Base-by-base conservation (phyloP, 352 stramenopile genomes). In the Globisporangium sylvaticum region DNA sequence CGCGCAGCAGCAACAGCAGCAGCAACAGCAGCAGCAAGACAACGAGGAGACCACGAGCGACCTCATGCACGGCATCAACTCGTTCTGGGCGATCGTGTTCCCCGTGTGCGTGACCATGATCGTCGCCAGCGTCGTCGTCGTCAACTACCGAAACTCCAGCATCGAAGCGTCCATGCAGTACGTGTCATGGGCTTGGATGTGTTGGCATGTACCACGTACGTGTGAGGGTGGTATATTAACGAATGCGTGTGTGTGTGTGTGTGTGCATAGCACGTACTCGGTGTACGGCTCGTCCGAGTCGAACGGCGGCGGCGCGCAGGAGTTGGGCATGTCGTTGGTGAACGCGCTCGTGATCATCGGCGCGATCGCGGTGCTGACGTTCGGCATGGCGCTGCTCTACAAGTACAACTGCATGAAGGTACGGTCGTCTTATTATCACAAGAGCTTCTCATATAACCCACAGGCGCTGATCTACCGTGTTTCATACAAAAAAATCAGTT, bases 301-400 rank as follows among this genome's bases (percentile, higher is more conserved):
- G 20, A 67, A 63, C 46, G 70, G 58, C 42, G 73, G 69, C 27
- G 71, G 69, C 22, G 74, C 72, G 1, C 70, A 77, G 3, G 58
- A 77, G 6, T 66, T 95, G 50, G 85, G 84, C n/a, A 72, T 84
- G 59, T 94, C 87, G 56, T 63, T 97, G 20, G 72, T 97, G 27
- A 97, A 97, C 64, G 89, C 90, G 8, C 73, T 97, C 6, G 88
- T 97, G 32, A 96, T 97, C 67, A 95, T 97, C 32, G 72, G 79
- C 24, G 84, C 88, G 20, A 96, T 97, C 65, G 87, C 83, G 0
- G 18, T 90, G 22, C 72, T 96, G 2, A 97, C 91, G 25, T 97
- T 97, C 61, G 78, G 87, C 64, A 96, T 97, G 84, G 91, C 87
- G 54, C 68, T 96, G 53, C 74, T 96, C 29, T 97, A 96, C 75